Percentiles rank a stretch among this genome's conserved stretches.
Evolutionary conservation across 306 rosid genomes (phyloP).

Genomic region (Malus fusca): DNA sequence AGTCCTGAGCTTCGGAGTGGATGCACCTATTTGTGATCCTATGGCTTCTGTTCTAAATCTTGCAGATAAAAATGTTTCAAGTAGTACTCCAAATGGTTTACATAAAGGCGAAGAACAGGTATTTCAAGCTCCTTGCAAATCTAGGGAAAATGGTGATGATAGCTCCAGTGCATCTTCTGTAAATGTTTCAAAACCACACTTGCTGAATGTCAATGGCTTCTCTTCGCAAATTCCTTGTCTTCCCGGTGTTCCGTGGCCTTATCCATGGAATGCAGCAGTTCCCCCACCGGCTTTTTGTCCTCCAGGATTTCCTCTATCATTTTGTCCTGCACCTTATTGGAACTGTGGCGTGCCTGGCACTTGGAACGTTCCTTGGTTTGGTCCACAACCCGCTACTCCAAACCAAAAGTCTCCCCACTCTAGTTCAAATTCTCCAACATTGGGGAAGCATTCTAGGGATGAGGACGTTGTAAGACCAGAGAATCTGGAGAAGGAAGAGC

Average conservation of each 20-base stretch:
- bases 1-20: constrained; percentile 70
- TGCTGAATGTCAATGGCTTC: constrained; percentile 38
- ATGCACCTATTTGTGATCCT: constrained; percentile 52
- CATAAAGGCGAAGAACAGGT: constrained; percentile 33
- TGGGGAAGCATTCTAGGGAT: constrained; percentile 74
- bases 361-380: constrained; percentile 66
- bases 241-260: constrained; percentile 85
- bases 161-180: constrained; percentile 48
- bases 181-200: constrained; percentile 35
- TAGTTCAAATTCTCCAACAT: constrained; percentile 39
- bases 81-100: constrained; percentile 40
- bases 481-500: constrained; percentile 25
- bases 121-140: constrained; percentile 26
- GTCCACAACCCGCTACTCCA: constrained; percentile 42
- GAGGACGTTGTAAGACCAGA: constrained; percentile 35
- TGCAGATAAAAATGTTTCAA: constrained; percentile 40
- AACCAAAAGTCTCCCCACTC: constrained; percentile 29
- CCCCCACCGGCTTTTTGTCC: constrained; percentile 59
- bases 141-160: constrained; percentile 50
- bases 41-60: constrained; percentile 45
- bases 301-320: constrained; percentile 55
- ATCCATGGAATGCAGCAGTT: constrained; percentile 51
- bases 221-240: constrained; percentile 53
- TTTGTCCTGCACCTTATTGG: constrained; percentile 69
- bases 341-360: constrained; percentile 54